phyloP scores from a whole-genome alignment of 139 green algal species.

The Limnomonas spitsbergensis region DNA sequence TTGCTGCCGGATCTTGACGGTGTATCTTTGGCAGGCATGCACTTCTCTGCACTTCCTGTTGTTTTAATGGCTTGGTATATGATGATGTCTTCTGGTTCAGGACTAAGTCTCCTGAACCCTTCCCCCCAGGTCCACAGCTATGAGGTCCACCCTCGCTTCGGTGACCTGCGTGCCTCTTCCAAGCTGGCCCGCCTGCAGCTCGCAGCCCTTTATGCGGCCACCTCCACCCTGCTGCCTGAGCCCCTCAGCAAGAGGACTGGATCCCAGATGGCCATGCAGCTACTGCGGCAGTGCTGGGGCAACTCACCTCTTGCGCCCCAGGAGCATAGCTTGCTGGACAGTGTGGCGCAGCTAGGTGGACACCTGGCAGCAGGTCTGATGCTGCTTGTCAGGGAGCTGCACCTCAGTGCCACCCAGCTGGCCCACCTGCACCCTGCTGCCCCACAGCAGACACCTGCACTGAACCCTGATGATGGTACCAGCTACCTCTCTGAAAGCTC shows the following conservation, averaged over 20 bases:
- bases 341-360: neutral
- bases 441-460: no score
- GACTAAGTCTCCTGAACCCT: no score
- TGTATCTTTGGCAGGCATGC: no score
- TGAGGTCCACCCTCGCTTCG: conserved; percentile 44
- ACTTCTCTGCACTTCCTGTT: no score
- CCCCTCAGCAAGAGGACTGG: conserved; percentile 39
- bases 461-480: no score
- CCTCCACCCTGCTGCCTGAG: conserved; percentile 51
- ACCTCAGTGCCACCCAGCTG: conserved; percentile 32
- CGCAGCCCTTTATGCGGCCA: conserved; percentile 60
- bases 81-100: no score
- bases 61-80: no score
- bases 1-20: no score
- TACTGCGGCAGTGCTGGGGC: conserved; percentile 47
- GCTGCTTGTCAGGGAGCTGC: conserved; percentile 34
- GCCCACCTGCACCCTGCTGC: conserved; percentile 1
- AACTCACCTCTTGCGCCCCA: conserved; percentile 33
- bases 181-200: conserved; percentile 51
- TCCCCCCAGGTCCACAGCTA: conserved; percentile 52
- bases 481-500: no score
- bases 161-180: conserved; percentile 36
- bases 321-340: conserved; percentile 33
- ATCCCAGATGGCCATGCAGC: conserved; percentile 40
- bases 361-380: conserved; percentile 39